Base-by-base conservation (phyloP, 2,329 filamentous ascomycete genomes). In the Curvularia hawaiiensis region DNA sequence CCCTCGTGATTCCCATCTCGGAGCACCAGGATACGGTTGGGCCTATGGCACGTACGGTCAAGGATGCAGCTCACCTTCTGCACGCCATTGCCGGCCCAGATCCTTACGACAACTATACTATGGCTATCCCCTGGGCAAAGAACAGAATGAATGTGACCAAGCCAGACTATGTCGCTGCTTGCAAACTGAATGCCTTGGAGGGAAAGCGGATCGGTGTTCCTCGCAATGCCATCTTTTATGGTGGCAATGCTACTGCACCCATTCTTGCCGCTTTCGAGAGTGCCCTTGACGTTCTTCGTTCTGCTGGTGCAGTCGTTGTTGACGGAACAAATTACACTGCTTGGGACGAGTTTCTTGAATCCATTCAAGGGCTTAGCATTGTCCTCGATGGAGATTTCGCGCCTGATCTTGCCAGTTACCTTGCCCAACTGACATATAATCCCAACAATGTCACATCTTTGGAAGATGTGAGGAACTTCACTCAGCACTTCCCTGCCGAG, bases 161-260 rank as follows among this genome's bases (percentile, higher is more conserved):
- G 1, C 87, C 87, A 0, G 79, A 90, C 69, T 90, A 90, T 63
- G 81, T 85, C 9, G 79, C 78, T 3, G 84, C 87, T 0, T 84
- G 87, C 67, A 79, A 84, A 20, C 72, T 79, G 20, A 79, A 79
- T 12, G 80, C 81, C 0, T 77, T 90, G 0, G 59, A 74, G 11
- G 85, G 85, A 8, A 84, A 84, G 51, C 81, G 87, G 2, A 85
- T 91, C 26, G 89, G 88, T 3, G 80, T 91, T 3, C 85, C 88
- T 0, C 79, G 83, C 18, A 88, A 89, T 62, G 78, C 84, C 1
- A 78, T 90, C 33, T 76, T 78, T 3, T 63, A 74, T 3, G 72
- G 66, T 6, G 62, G 66, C 22, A 39, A 64, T 3, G 61, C 69
- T 33, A 67, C 70, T 3, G 76, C 78, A 14, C 68, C 73, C 3